phyloP scores from a whole-genome alignment of 345 rosid genomes.

The Cardiospermum halicacabum region DNA sequence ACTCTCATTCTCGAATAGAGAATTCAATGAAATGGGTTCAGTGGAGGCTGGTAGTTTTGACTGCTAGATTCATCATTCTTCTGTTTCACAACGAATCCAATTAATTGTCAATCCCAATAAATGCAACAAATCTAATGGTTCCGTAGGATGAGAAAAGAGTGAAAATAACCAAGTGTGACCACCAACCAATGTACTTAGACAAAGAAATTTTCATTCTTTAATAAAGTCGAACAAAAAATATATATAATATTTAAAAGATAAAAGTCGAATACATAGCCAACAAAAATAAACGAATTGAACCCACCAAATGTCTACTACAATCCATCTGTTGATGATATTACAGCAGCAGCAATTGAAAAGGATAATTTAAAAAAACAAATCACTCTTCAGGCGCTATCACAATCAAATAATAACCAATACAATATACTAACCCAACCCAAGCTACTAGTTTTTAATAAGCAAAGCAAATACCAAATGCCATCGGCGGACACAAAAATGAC shows the following conservation, averaged over 20 bases:
- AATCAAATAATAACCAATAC: conserved; percentile 21
- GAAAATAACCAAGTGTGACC: no score
- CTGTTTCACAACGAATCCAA: no score
- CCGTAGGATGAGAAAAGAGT: no score
- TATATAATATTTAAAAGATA: background rate
- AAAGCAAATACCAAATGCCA: conserved; percentile 16
- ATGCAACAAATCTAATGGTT: no score
- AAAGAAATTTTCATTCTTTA: no score
- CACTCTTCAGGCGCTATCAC: conserved; percentile 38
- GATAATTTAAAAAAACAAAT: conserved; percentile 5
- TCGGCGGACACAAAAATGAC: conserved; percentile 9
- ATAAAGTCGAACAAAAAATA: conserved; percentile 16
- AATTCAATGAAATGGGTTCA: no score
- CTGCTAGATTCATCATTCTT: no score
- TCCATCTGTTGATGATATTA: conserved; percentile 26
- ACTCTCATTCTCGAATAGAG: no score
- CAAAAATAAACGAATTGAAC: conserved; percentile 30
- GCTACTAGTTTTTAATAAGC: conserved; percentile 15
- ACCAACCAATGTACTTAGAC: no score
- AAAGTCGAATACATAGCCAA: conserved; percentile 23
- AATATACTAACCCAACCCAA: no score
- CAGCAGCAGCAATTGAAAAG: conserved; percentile 17
- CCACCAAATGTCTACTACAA: conserved; percentile 31
- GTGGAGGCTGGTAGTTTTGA: no score
- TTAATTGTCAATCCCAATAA: no score